phyloP scores from a whole-genome alignment of 768 basidiomycete genomes.

The Russula sp. region DNA sequence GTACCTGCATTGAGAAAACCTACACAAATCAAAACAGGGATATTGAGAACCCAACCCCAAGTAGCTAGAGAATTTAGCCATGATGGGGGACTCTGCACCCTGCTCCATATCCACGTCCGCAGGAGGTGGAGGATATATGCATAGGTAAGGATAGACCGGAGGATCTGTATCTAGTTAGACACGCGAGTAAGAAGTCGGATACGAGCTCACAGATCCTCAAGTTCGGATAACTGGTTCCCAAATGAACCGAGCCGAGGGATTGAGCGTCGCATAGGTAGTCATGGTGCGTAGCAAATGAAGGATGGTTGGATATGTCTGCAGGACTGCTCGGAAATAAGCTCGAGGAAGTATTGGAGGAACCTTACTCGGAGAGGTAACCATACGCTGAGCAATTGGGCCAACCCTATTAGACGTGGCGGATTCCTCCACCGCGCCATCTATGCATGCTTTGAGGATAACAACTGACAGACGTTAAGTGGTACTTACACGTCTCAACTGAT shows the following conservation, averaged over 20 bases:
- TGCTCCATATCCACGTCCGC: not conserved
- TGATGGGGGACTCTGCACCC: slow-evolving; percentile 22
- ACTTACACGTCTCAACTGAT: slow-evolving; percentile 27
- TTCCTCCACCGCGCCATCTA: slow-evolving; percentile 25
- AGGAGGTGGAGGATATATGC: not conserved
- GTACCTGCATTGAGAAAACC: not conserved
- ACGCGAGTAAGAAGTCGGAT: not conserved
- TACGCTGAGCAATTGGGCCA: not conserved
- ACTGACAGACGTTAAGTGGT: slow-evolving; percentile 23
- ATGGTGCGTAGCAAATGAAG: not conserved
- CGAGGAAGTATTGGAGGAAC: not conserved
- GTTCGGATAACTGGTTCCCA: slow-evolving; percentile 8
- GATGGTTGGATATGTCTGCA: not conserved
- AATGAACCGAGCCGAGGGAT: not conserved
- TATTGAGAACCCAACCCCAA: slow-evolving; percentile 9
- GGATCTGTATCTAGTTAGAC: slow-evolving; percentile 18
- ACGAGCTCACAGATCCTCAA: slow-evolving; percentile 12
- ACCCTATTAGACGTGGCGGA: not conserved
- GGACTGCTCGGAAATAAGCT: no score
- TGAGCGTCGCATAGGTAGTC: not conserved
- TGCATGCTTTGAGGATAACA: slow-evolving; percentile 2
- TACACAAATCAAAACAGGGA: slow-evolving; percentile 17
- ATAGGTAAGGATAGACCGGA: slow-evolving; percentile 12
- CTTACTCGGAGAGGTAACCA: not conserved
- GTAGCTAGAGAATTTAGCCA: slow-evolving; percentile 19